Base-by-base conservation (phyloP, 768 basidiomycete species). In the Mrakia frigida region DNA sequence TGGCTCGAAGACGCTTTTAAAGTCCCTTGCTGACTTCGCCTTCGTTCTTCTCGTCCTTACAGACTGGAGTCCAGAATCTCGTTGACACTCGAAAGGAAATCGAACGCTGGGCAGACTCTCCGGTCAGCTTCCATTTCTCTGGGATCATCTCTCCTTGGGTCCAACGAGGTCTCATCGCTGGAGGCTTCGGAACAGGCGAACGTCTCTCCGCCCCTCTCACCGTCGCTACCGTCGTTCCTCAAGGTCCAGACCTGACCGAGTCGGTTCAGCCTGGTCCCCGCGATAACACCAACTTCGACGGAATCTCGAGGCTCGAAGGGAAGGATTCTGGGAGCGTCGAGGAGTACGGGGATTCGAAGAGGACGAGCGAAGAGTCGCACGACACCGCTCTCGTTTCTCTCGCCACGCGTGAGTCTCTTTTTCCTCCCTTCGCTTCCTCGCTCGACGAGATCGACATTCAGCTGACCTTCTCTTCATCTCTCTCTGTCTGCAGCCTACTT, bases 61-160 rank as follows among this genome's bases (percentile, higher is more conserved):
- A 56, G 41, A 98, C 97, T 1, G 91, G 91, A 33, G 87, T 93
- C 0, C 97, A 98, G 84, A 88, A 93, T 46, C 86, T 99, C 65
- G 90, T 97, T 74, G 97, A 99, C 82, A 88, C 93, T 1, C 89
- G 94, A 28, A 88, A 84, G 41, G 91, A 91, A 82, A 87, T 98
- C 28, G 94, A 98, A 82, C 88, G 89, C 80, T 98, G 92, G 91
- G 87, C 90, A 9, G 88, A 94, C 80, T 87, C 86, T 78, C 86
- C 89, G 3, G 81, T 85, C 53, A 82, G 93, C 88, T 98, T 97
- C 87, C 96, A 98, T 85, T 99, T 99, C 82, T 91, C 93, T 6
- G 37, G 53, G 2, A 71, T 71, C 75, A 59, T 69, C 69, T 76
- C 70, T 1, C 41, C 75, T 16, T 71, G 70, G 75, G 69, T 77